Base-by-base conservation (phyloP, 495 filamentous ascomycete genomes). In the Penicillium daleae region DNA sequence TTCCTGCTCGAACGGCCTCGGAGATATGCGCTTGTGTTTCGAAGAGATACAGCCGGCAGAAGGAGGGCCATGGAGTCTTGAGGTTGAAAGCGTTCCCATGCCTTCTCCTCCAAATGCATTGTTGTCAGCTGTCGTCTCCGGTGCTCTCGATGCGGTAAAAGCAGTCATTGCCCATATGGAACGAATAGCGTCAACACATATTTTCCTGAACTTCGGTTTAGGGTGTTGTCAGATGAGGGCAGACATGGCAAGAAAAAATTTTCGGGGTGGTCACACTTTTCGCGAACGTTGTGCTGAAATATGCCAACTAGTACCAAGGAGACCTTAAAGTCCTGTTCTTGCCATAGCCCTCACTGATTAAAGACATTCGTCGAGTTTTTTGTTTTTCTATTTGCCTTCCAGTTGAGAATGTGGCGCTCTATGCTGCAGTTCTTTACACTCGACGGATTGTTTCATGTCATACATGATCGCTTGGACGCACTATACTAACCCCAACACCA, bases 401-500 rank as follows among this genome's bases (percentile, higher is more conserved):
- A 86, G 85, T 83, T 68, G 89, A 92, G 90, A 94, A 97, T 96
- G 92, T 87, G 86, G 89, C 87, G 82, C 84, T 87, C 73, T 87
- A 78, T 85, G 89, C 88, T 88, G 88, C 89, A 93, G 80, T 94
- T 95, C 91, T 90, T 54, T 77, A 77, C 86, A 86, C 87, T 89
- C 88, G 91, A 89, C 90, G 89, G 72, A 77, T 90, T 89, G 82
- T 84, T 82, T 81, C 81, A 66, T 66, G 65, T 78, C 76, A 82
- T 78, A 75, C 82, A 86, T 77, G 76, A 72, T 75, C 76, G 78
- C 83, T 81, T 80, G 84, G 88, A 89, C 83, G 80, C 83, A 88
- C 85, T 85, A 85, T 91, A 82, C 87, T 88, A 78, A 86, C 80
- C 72, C 87, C 83, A 26, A 74, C 77, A 74, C 78, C 80, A 96